phyloP scores from a whole-genome alignment of 2,329 filamentous ascomycete genomes.

The Apiospora rasikravindrae region DNA sequence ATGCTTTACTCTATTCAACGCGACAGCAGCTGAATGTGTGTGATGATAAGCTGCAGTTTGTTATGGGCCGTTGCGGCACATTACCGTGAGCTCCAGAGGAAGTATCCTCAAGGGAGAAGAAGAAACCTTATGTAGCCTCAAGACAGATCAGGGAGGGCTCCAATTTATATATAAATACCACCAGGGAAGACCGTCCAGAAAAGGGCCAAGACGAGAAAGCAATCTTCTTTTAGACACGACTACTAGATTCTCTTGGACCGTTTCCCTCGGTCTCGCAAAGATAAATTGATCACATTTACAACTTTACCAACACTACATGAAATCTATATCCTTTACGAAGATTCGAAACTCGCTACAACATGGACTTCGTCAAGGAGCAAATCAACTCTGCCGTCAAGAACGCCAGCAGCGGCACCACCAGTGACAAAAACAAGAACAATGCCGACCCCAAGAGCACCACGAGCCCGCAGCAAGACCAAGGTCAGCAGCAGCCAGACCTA shows the following conservation, averaged over 20 bases:
- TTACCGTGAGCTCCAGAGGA: neutral
- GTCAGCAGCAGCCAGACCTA: neutral
- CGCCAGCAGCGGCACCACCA: neutral
- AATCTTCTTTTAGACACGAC: neutral
- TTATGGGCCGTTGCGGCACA: neutral
- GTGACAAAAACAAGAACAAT: neutral
- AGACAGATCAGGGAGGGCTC: neutral
- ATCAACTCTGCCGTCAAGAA: neutral
- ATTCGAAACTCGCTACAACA: neutral
- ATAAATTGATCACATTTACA: no score
- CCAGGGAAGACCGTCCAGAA: neutral
- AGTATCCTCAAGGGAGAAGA: neutral
- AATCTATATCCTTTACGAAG: neutral
- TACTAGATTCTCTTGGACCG: neutral
- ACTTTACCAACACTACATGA: neutral
- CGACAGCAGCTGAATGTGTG: neutral
- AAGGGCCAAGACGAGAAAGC: neutral
- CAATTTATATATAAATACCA: neutral
- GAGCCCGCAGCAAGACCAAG: neutral
- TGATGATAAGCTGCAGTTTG: neutral
- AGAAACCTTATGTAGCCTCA: neutral
- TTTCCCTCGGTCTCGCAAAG: no score
- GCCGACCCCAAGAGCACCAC: neutral
- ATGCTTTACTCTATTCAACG: neutral
- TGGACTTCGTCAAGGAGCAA: conserved; percentile 3